phyloP scores from a whole-genome alignment of 208 protist species.

The Leishmania arabica region DNA sequence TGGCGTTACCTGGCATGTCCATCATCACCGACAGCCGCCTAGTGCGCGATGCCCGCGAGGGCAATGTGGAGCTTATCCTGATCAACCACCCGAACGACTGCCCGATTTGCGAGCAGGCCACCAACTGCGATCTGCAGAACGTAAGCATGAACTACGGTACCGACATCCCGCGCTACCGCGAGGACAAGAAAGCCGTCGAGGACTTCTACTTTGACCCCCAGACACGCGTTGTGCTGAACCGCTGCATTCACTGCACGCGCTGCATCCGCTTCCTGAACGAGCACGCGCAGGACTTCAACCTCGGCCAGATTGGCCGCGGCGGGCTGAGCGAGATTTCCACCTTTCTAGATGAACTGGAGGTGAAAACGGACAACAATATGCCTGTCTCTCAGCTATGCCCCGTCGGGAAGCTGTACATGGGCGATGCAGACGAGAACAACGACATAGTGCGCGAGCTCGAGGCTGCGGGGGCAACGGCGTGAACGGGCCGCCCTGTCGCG shows the following conservation, averaged over 20 bases:
- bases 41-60: conserved; percentile 95
- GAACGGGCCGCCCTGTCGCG: background rate
- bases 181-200: conserved; percentile 93
- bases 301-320: conserved; percentile 95
- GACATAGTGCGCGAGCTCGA: conserved; percentile 60
- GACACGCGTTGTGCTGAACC: conserved; percentile 95
- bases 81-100: conserved; percentile 97
- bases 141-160: conserved; percentile 93
- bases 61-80: conserved; percentile 97
- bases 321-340: conserved; percentile 94
- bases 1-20: conserved; percentile 94
- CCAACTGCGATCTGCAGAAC: conserved; percentile 97
- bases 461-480: conserved; percentile 25
- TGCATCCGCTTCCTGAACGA: conserved; percentile 96
- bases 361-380: conserved; percentile 92
- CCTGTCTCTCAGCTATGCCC: conserved; percentile 89
- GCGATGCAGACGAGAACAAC: conserved; percentile 89
- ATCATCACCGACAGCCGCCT: conserved; percentile 95
- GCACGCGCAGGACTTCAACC: conserved; percentile 94
- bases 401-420: conserved; percentile 79
- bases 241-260: conserved; percentile 98
- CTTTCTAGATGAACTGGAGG: conserved; percentile 91
- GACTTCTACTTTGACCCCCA: conserved; percentile 97
- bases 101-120: conserved; percentile 97
- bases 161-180: conserved; percentile 85